phyloP scores from a whole-genome alignment of 495 filamentous ascomycete species.

The Aspergillus campestris region DNA sequence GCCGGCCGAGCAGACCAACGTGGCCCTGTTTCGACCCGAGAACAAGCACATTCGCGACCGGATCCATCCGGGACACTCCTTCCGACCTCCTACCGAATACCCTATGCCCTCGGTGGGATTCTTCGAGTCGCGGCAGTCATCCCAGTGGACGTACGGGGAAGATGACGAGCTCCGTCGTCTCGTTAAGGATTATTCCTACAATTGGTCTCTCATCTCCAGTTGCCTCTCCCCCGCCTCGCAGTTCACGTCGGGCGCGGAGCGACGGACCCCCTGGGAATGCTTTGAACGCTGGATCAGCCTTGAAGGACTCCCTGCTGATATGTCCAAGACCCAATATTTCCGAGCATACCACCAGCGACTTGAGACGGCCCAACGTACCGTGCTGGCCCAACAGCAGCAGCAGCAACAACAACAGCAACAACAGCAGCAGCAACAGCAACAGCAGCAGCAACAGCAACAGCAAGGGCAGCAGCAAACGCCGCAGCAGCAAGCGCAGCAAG shows the following conservation, averaged over 20 bases:
- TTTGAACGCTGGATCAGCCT: conserved; percentile 92
- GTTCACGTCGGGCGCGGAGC: conserved; percentile 75
- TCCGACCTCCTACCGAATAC: conserved; percentile 84
- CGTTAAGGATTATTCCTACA: conserved; percentile 89
- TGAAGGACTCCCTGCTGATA: conserved; percentile 81
- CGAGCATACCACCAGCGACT: conserved; percentile 71
- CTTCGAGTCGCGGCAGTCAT: conserved; percentile 75
- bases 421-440: conserved; percentile 48
- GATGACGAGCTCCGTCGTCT: conserved; percentile 80
- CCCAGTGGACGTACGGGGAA: conserved; percentile 83
- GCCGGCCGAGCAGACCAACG: conserved; percentile 62
- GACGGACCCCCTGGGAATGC: conserved; percentile 96
- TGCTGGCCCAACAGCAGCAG: conserved; percentile 47
- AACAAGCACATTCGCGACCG: conserved; percentile 85
- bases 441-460: conserved; percentile 44
- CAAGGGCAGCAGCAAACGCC: conserved; percentile 40
- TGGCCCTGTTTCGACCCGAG: conserved; percentile 82
- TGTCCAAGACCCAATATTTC: conserved; percentile 91
- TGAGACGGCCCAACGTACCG: conserved; percentile 65
- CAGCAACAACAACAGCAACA: conserved; percentile 37
- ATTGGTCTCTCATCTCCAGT: conserved; percentile 87
- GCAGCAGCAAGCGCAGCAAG: conserved; percentile 42
- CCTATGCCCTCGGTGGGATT: conserved; percentile 81
- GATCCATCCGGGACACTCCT: conserved; percentile 85
- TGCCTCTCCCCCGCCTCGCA: conserved; percentile 64